These are phyloP conservation scores for Cladophialophora chaetospira DNA, from an alignment of 2,329 filamentous ascomycete species.

Conservation along the genomic window DNA sequence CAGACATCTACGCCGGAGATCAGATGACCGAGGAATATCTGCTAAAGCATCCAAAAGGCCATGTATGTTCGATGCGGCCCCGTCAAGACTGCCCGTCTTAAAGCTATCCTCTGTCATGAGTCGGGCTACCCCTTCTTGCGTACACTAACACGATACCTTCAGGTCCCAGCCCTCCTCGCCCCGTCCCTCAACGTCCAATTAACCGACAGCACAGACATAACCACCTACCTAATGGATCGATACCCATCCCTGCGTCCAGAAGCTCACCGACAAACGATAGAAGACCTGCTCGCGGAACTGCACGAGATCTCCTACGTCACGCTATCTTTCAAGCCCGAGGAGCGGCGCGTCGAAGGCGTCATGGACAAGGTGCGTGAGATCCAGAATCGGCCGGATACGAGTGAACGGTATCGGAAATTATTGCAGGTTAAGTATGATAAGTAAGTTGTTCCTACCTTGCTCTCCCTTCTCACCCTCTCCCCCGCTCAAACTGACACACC, in stretches of 20 bases:
- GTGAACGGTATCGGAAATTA: slow-evolving; percentile 1
- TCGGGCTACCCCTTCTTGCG: no score
- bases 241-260: slow-evolving; percentile 8
- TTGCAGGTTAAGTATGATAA: slow-evolving; percentile 5
- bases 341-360: slow-evolving; percentile 12
- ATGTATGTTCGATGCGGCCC: slow-evolving; percentile 4
- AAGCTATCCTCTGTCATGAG: not conserved
- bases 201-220: slow-evolving; percentile 18
- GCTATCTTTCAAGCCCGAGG: slow-evolving; percentile 18
- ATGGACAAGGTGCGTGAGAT: slow-evolving; percentile 5
- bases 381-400: not conserved
- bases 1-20: slow-evolving; percentile 18
- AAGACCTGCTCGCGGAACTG: slow-evolving; percentile 9
- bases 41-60: slow-evolving; percentile 14
- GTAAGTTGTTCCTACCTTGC: not conserved
- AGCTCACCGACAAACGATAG: slow-evolving; percentile 8
- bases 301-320: slow-evolving; percentile 17
- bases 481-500: not conserved
- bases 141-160: no score
- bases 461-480: no score
- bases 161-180: slow-evolving; percentile 9
- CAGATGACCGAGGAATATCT: slow-evolving; percentile 16
- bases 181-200: not conserved
- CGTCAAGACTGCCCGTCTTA: no score
- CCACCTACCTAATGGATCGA: slow-evolving; percentile 5